These are phyloP conservation scores for Yamadazyma diospyri DNA, from an alignment of 1,139 yeast species.

Conservation along the genomic window DNA sequence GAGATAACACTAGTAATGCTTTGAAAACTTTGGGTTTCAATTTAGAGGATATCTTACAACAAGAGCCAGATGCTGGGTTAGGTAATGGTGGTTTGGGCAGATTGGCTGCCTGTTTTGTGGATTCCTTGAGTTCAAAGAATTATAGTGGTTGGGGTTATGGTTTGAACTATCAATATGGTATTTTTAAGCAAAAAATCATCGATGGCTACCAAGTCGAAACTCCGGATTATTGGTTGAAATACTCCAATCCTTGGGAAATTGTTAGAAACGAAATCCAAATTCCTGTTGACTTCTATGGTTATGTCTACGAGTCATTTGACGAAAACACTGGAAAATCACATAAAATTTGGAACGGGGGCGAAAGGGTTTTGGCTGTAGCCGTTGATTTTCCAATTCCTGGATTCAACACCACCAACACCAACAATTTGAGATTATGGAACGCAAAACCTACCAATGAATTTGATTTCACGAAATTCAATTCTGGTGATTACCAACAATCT, in stretches of 20 bases:
- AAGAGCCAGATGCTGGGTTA: conserved; percentile 91
- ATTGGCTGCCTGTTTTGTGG: conserved; percentile 91
- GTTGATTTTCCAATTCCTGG: conserved; percentile 95
- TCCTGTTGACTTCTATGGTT: conserved; percentile 91
- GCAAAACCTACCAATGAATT: conserved; percentile 89
- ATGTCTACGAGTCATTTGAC: conserved; percentile 60
- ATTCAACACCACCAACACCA: conserved; percentile 76
- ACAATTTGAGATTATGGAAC: conserved; percentile 88
- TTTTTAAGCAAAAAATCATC: conserved; percentile 83
- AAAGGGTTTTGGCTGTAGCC: conserved; percentile 86
- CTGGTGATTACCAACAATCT: conserved; percentile 86
- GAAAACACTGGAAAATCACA: conserved; percentile 50
- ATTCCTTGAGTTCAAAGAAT: conserved; percentile 80
- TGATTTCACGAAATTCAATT: conserved; percentile 87
- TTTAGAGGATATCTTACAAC: conserved; percentile 77
- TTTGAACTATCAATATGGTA: conserved; percentile 88
- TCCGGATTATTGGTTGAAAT: conserved; percentile 91
- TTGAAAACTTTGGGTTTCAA: conserved; percentile 79
- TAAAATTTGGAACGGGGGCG: conserved; percentile 82
- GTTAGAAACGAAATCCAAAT: conserved; percentile 82
- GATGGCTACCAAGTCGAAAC: conserved; percentile 93
- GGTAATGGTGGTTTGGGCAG: conserved; percentile 97
- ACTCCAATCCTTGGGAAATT: conserved; percentile 90
- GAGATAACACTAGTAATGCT: conserved; percentile 51
- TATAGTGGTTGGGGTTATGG: conserved; percentile 98